These are phyloP conservation scores for Penicillium soppii DNA, from an alignment of 495 filamentous ascomycete genomes.

Conservation along the genomic window DNA sequence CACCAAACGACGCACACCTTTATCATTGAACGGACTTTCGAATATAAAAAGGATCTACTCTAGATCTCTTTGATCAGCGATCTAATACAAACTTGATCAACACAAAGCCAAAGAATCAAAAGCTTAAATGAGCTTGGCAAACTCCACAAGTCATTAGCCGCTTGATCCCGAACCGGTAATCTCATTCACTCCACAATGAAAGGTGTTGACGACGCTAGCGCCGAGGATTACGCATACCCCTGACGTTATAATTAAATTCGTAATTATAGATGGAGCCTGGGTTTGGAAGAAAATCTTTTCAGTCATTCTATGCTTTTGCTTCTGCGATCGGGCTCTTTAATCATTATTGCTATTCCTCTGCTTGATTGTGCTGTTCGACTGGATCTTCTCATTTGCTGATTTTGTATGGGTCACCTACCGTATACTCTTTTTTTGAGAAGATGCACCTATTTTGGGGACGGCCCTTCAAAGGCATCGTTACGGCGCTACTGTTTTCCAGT, in stretches of 20 bases:
- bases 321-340: neutral
- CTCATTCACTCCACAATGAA: conserved; percentile 12
- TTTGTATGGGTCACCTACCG: neutral
- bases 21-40: too few relatives aligned
- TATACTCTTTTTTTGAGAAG: neutral
- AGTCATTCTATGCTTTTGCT: neutral
- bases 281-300: neutral
- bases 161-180: neutral
- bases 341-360: neutral
- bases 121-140: conserved; percentile 24
- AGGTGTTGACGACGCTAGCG: conserved; percentile 30
- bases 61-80: neutral
- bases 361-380: too few relatives aligned
- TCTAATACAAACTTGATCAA: neutral
- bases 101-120: conserved; percentile 4
- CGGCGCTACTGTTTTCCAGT: neutral
- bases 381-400: neutral
- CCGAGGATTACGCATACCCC: conserved; percentile 23
- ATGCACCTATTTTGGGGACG: conserved; percentile 10
- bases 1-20: too few relatives aligned
- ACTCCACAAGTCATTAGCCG: conserved; percentile 8
- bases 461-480: neutral
- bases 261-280: too few relatives aligned
- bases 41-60: too few relatives aligned
- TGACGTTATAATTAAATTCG: conserved; percentile 14